Evolutionary conservation across 768 basidiomycete genomes (phyloP), one percentile per base, ranked within the genome.

Genomic region (Gymnopilus junonius): DNA sequence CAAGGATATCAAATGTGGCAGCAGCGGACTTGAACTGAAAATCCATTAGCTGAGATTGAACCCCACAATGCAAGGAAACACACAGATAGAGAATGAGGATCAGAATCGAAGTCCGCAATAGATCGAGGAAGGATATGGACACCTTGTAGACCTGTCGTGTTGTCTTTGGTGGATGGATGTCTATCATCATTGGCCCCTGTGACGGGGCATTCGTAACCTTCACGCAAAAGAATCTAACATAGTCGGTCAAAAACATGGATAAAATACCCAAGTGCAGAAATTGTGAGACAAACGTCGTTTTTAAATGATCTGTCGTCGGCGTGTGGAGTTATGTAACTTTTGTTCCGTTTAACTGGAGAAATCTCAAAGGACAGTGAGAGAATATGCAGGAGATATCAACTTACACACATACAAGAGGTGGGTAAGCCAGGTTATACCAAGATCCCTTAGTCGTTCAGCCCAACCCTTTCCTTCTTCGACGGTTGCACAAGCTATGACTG

Each of bases 361-460:
- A 29, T 29, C 14, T 27, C 25, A 51, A 8, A 32, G n/a, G n/a
- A n/a, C n/a, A 21, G 15, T 21, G 50, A 31, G 11, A 7, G 5
- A 20, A 50, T 25, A 29, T 48, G 7, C 50, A 48, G 53, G 54
- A 46, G 20, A 45, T 42, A 42, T 55, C 27, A 31, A 65, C 65
- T 58, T 29, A 67, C 68, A 66, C 14, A 61, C 31, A 48, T 65
- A 69, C 40, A 67, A 31, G 23, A 69, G 34, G 40, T 65, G 61
- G 2, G 65, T 62, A 10, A 66, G 48, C 61, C 65, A 66, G 29
- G 61, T 62, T 2, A 37, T 40, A 4, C 58, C n/a, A n/a, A n/a
- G n/a, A n/a, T n/a, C n/a, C n/a, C n/a, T n/a, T n/a, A n/a, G n/a
- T n/a, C n/a, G n/a, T 58, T 35, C 57, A 57, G 46, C 58, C 60